Percentiles rank a stretch among this genome's conserved stretches.
phyloP scores from a whole-genome alignment of 345 rosid species.

The Eucalyptus shirleyi region DNA sequence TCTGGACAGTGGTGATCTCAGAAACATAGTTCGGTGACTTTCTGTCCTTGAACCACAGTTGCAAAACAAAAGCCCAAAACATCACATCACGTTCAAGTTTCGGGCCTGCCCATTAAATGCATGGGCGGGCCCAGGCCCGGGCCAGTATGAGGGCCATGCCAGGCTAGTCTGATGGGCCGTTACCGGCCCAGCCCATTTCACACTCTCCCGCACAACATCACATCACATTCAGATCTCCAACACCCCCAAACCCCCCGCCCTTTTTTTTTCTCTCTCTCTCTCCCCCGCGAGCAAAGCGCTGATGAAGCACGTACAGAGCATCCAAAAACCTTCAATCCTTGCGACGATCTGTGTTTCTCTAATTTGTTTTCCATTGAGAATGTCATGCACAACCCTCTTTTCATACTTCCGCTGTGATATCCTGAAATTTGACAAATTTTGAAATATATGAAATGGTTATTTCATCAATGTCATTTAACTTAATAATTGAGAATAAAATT shows the following conservation, averaged over 20 bases:
- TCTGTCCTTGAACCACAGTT: not conserved
- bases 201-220: not conserved
- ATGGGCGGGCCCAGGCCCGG: not conserved
- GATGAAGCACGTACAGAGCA: too few species aligned
- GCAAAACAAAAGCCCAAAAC: not conserved
- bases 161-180: not conserved
- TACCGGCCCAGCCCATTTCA: not conserved
- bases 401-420: fast-evolving
- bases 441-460: too few species aligned
- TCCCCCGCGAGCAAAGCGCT: too few species aligned
- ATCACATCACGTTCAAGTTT: not conserved
- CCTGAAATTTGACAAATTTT: too few species aligned
- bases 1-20: not conserved
- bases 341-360: not conserved
- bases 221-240: not conserved
- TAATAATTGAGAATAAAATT: too few species aligned
- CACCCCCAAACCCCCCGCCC: not conserved
- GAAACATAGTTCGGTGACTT: not conserved
- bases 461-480: too few species aligned
- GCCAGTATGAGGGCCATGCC: not conserved
- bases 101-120: not conserved
- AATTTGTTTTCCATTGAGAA: not conserved
- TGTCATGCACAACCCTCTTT: not conserved
- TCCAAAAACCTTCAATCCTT: too few species aligned
- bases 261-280: fast-evolving